phyloP scores from a whole-genome alignment of 2,329 filamentous ascomycete species.

The Talaromyces rugulosus region DNA sequence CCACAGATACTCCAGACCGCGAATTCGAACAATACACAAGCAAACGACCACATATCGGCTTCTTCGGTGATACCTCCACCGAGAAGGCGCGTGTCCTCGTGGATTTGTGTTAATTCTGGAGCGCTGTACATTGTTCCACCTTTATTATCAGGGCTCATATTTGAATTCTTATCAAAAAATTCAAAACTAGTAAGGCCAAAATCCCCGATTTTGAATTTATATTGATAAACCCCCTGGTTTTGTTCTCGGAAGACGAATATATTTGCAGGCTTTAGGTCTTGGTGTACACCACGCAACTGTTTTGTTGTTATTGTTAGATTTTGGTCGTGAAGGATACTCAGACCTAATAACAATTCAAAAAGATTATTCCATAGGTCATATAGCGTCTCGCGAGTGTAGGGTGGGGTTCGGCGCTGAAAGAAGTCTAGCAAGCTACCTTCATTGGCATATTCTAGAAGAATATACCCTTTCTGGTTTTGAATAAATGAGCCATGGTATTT shows the following conservation, averaged over 20 bases:
- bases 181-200: too few relatives aligned
- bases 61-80: neutral
- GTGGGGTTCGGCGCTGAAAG: neutral
- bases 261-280: too few relatives aligned
- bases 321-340: too few relatives aligned
- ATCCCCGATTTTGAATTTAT: too few relatives aligned
- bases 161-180: neutral
- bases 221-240: too few relatives aligned
- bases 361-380: neutral
- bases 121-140: conserved; percentile 3
- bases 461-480: neutral
- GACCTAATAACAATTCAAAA: too few relatives aligned
- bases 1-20: too few relatives aligned
- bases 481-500: neutral
- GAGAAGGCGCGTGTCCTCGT: neutral
- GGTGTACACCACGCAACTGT: too few relatives aligned
- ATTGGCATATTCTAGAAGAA: conserved; percentile 1
- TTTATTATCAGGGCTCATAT: neutral
- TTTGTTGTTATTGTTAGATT: too few relatives aligned
- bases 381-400: neutral
- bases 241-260: too few relatives aligned
- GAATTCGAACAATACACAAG: neutral
- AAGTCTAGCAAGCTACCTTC: conserved; percentile 7
- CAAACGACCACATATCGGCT: neutral
- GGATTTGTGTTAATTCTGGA: conserved; percentile 2